phyloP scores from a whole-genome alignment of 2,329 filamentous ascomycete genomes.

The Penicillium sp. region DNA sequence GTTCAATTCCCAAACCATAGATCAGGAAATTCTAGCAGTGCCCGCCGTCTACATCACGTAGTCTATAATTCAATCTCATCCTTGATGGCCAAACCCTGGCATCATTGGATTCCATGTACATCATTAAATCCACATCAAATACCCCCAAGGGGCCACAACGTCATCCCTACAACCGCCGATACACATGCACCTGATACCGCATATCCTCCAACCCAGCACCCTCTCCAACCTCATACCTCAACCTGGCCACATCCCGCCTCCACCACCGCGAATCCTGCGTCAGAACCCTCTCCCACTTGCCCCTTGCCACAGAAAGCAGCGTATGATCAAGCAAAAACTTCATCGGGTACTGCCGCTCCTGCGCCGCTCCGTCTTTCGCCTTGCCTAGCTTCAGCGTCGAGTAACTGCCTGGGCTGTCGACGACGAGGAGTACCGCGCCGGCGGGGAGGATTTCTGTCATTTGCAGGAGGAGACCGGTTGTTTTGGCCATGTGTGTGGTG shows the following conservation, averaged over 20 bases:
- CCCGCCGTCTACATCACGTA: no score
- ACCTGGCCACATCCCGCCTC: conserved; percentile 60
- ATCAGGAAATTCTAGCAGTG: no score
- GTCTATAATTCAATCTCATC: no score
- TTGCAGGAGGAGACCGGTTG: conserved; percentile 72
- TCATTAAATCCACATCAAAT: conserved; percentile 3
- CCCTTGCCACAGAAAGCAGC: conserved; percentile 56
- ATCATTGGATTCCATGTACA: conserved; percentile 6
- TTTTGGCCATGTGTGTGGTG: conserved; percentile 70
- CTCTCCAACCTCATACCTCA: conserved; percentile 84
- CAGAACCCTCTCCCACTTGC: conserved; percentile 71
- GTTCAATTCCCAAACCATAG: no score
- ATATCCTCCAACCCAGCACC: conserved; percentile 89
- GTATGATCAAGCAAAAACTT: conserved; percentile 87
- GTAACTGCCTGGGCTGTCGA: conserved; percentile 93
- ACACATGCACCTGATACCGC: conserved; percentile 91
- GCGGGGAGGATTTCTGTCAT: conserved; percentile 61
- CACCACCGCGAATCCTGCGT: conserved; percentile 84
- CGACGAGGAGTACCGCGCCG: conserved; percentile 74
- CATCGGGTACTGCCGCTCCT: conserved; percentile 77
- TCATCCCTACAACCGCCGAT: conserved; percentile 47
- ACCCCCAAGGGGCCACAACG: neutral
- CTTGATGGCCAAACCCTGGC: no score
- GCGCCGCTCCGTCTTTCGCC: conserved; percentile 41
- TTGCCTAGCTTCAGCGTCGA: conserved; percentile 74